Percentiles rank a stretch among this genome's conserved stretches.
Evolutionary conservation across 2,329 filamentous ascomycete genomes (phyloP).

Genomic region (Epichloe elymi): DNA sequence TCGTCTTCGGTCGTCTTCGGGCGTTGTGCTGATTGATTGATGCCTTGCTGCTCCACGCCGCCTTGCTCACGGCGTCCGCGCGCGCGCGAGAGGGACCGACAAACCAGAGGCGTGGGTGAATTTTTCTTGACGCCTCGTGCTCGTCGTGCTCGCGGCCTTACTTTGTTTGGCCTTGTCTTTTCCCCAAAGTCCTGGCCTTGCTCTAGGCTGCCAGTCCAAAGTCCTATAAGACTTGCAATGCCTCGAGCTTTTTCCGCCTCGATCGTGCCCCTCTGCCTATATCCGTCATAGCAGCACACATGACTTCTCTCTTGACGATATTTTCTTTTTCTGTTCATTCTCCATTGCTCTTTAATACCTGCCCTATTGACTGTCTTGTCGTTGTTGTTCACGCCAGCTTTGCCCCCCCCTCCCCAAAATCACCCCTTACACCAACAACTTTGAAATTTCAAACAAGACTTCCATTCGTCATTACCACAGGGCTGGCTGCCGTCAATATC

Average conservation of each 20-base stretch:
- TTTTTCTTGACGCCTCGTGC: not conserved
- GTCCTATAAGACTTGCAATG: conserved; percentile 43
- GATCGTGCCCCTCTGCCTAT: conserved; percentile 14
- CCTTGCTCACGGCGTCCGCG: not conserved
- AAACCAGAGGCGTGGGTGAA: not conserved
- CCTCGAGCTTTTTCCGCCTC: conserved; percentile 22
- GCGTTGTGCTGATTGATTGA: not conserved
- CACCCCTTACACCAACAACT: no score
- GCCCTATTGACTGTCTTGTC: conserved; percentile 3
- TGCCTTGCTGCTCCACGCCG: not conserved
- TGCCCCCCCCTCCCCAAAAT: not conserved
- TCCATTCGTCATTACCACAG: not conserved
- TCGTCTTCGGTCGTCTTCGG: not conserved
- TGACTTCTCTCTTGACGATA: conserved; percentile 7
- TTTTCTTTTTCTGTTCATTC: conserved; percentile 6
- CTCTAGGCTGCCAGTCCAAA: conserved; percentile 5
- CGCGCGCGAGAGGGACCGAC: not conserved
- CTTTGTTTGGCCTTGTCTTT: not conserved
- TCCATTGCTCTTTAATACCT: conserved; percentile 2
- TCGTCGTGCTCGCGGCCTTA: not conserved
- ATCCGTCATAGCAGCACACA: conserved; percentile 7
- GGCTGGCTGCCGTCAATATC: not conserved
- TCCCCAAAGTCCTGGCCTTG: not conserved
- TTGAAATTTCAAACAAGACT: not conserved
- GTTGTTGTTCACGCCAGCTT: not conserved